Evolutionary conservation across 2,329 filamentous ascomycete genomes (phyloP), one percentile per base, ranked within the genome.

Genomic region (Talaromyces sp.): DNA sequence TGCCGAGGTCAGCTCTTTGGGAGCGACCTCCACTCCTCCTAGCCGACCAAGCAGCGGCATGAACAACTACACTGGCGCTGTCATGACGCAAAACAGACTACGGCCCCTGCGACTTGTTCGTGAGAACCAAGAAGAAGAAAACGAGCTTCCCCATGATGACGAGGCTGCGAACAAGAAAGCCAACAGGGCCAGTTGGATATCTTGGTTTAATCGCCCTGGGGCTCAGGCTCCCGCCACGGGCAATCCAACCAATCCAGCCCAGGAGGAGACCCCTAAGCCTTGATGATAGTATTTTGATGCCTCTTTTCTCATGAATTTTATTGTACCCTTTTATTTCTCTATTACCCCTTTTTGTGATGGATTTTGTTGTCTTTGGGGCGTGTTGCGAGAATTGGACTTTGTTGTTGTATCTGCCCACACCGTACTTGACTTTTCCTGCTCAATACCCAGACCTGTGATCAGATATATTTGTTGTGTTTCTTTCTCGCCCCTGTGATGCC

Each of bases 81-180:
- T 84, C 10, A 80, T 81, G 71, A 84, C 82, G 25, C 83, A 84
- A 67, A 88, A 88, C 70, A 95, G 95, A 76, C 87, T 96, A 62
- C 85, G 93, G 39, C 93, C 93, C 7, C 80, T 99, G 66, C 84
- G 93, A 17, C 82, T 99, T 32, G 92, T 98, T 54, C 90, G 95
- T 76, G 91, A 96, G 77, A 88, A 88, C 66, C 78, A 75, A 58
- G 78, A 78, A 60, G 70, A 74, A 27, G 70, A 71, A 53, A 72
- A 51, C 30, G 54, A 79, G 58, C 74, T 68, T 27, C 66, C 70
- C 6, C 74, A 76, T 33, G 76, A 78, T 32, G 76, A 78, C 47
- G 78, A 80, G 57, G 73, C 77, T 56, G 75, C 75, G 36, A 73
- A 75, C 60, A 79, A 78, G 70, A 78, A 75, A 65, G 73, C 75